Conservation (phyloP, 768 basidiomycete species). For the Mycena albidolilacea region DNA sequence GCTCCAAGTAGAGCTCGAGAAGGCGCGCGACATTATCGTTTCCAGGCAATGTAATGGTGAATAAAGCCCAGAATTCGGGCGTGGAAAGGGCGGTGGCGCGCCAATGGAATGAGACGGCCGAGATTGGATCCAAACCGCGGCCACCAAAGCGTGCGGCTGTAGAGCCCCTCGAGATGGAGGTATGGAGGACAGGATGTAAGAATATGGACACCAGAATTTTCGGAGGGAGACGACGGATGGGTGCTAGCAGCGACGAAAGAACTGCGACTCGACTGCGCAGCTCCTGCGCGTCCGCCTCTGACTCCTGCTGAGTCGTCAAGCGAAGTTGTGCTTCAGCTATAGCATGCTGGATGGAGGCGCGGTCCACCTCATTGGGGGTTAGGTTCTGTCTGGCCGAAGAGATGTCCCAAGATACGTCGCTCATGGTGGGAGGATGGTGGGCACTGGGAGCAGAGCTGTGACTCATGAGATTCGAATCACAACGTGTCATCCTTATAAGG, state of each 20-base stretch:
- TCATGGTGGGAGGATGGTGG: constrained; percentile 1
- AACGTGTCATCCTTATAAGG: not conserved
- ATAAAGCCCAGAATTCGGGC: constrained; percentile 6
- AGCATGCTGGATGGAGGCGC: not conserved
- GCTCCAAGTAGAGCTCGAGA: constrained; percentile 12
- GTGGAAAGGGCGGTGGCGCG: constrained; percentile 16
- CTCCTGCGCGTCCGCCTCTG: constrained; percentile 1
- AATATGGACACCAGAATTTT: constrained; percentile 9
- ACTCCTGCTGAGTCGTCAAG: not conserved
- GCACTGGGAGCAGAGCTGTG: not conserved
- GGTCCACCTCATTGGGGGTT: constrained; percentile 1
- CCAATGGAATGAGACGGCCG: constrained; percentile 16
- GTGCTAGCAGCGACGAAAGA: constrained; percentile 19
- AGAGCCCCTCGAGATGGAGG: constrained; percentile 4
- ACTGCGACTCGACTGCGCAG: constrained; percentile 11
- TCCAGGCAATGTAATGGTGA: constrained; percentile 13
- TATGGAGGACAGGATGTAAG: constrained; percentile 12
- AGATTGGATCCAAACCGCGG: constrained; percentile 6
- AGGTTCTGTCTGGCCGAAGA: constrained; percentile 8
- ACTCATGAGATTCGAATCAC: not conserved
- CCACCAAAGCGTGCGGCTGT: not conserved
- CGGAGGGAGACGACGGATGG: constrained; percentile 14
- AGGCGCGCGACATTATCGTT: constrained; percentile 6
- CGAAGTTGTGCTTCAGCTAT: constrained; percentile 6
- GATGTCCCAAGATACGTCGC: not conserved